Evolutionary conservation across 1,139 yeast species (phyloP).

Genomic region (Protomyces pachydermus): DNA sequence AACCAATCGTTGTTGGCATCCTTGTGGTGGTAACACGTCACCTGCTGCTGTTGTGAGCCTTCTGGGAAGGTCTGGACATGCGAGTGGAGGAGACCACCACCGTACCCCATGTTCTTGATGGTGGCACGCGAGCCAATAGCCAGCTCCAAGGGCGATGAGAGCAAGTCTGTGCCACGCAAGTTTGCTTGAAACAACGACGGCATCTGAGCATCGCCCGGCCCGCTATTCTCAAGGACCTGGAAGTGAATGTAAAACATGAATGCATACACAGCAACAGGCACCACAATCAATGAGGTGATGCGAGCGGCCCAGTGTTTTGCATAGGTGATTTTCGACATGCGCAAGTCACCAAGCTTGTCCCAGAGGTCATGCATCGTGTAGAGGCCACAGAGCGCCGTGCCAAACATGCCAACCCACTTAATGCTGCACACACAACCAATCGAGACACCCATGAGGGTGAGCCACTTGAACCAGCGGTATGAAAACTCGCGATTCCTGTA

Average conservation of each 20-base stretch:
- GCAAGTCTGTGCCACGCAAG: conserved; percentile 70
- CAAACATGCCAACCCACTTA: conserved; percentile 92
- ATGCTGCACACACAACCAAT: conserved; percentile 84
- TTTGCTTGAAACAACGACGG: conserved; percentile 95
- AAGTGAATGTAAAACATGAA: conserved; percentile 77
- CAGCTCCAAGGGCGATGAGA: conserved; percentile 83
- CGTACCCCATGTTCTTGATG: conserved; percentile 81
- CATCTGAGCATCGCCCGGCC: conserved; percentile 97
- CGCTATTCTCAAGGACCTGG: conserved; percentile 64
- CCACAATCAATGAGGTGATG: conserved; percentile 57
- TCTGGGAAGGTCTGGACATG: conserved; percentile 91
- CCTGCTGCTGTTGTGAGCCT: conserved; percentile 94
- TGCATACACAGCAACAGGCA: conserved; percentile 70
- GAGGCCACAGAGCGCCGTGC: conserved; percentile 77
- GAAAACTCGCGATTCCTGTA: conserved; percentile 61
- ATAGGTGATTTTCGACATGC: conserved; percentile 45
- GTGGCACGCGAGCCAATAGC: conserved; percentile 75
- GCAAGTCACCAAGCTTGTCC: conserved; percentile 54
- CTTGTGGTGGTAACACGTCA: conserved; percentile 88
- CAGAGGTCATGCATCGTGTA: conserved; percentile 73
- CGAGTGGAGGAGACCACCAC: conserved; percentile 90
- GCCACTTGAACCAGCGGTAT: conserved; percentile 93
- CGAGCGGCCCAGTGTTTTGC: conserved; percentile 67
- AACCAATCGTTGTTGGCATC: conserved; percentile 89
- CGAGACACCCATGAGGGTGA: conserved; percentile 66